Evolutionary conservation across 805 yeast species (phyloP).

Genomic region (Candida fluviatilis): DNA sequence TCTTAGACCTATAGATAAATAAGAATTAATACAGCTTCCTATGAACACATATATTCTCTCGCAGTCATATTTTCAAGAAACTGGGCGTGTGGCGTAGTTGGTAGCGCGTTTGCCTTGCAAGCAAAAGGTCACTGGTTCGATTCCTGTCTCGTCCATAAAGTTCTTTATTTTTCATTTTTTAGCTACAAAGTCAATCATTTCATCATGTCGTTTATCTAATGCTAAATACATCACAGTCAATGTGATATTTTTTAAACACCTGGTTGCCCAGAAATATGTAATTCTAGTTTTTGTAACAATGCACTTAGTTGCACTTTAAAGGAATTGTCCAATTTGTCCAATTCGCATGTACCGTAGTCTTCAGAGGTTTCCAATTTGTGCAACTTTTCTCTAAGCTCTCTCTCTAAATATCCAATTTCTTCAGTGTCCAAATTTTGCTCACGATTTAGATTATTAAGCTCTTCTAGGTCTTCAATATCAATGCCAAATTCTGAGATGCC

Average conservation of each 20-base stretch:
- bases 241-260: neutral
- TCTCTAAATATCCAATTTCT: constrained; percentile 9
- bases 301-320: constrained; percentile 9
- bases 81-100: constrained; percentile 47
- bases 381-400: constrained; percentile 9
- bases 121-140: constrained; percentile 48
- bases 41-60: no score
- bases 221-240: no score
- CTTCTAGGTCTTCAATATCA: constrained; percentile 37
- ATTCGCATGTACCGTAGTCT: constrained; percentile 22
- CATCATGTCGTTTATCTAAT: no score
- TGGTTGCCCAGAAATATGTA: neutral
- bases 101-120: constrained; percentile 49
- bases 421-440: constrained; percentile 12
- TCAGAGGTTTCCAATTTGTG: constrained; percentile 13
- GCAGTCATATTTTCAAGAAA: neutral
- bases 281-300: constrained; percentile 3
- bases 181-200: no score
- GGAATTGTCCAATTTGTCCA: constrained; percentile 24
- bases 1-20: no score
- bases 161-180: constrained; percentile 3
- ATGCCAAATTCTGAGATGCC: constrained; percentile 33
- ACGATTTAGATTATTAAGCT: constrained; percentile 31
- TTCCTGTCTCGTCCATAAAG: constrained; percentile 38
- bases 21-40: no score